Evolutionary conservation across 2,329 filamentous ascomycete genomes (phyloP).

Genomic region (Microsporum audouinii): DNA sequence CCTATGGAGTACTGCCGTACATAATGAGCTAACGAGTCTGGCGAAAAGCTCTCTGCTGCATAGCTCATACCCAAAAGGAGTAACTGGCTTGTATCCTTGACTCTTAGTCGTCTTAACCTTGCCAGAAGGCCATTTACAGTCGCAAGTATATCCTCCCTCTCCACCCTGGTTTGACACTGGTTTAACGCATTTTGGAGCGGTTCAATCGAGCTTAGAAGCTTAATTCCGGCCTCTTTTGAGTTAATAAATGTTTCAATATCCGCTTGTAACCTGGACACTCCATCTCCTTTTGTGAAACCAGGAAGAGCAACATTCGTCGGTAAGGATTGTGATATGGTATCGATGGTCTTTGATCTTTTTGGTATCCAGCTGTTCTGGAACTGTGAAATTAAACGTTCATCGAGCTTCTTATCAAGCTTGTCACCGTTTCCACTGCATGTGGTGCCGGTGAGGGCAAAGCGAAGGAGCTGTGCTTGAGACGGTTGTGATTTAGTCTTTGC

Average conservation of each 20-base stretch:
- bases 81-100: conserved; percentile 8
- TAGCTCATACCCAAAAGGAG: conserved; percentile 22
- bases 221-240: background rate
- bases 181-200: conserved; percentile 17
- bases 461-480: conserved; percentile 23
- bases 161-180: conserved; percentile 17
- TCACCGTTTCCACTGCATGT: conserved; percentile 9
- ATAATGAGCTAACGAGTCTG: conserved; percentile 22
- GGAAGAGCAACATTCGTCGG: background rate
- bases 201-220: background rate
- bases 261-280: conserved; percentile 6
- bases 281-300: background rate
- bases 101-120: conserved; percentile 18
- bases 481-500: background rate
- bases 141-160: conserved; percentile 24
- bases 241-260: conserved; percentile 7
- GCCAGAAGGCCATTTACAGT: conserved; percentile 22
- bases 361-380: conserved; percentile 13
- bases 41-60: conserved; percentile 22
- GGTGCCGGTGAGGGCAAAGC: conserved; percentile 23
- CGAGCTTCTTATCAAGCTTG: conserved; percentile 6
- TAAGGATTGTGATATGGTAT: background rate
- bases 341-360: background rate
- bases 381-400: conserved; percentile 14
- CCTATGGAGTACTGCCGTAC: conserved; percentile 15